Conservation (phyloP, 106 monocot species). For the Triglochin maritima region DNA sequence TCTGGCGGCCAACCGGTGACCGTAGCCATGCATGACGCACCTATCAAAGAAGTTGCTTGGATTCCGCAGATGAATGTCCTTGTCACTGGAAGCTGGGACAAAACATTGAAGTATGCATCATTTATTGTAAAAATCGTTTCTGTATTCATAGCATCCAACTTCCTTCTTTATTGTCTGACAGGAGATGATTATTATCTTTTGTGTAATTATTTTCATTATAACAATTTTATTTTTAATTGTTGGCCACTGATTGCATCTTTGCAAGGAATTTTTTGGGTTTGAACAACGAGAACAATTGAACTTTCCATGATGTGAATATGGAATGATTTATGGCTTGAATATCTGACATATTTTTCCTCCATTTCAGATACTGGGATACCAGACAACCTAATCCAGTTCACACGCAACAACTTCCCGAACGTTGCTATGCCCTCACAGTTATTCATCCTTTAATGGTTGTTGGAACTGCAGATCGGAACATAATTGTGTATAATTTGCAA, state of each 20-base stretch:
- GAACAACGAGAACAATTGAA: too few species aligned
- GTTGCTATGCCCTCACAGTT: conserved; percentile 78
- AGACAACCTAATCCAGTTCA: conserved; percentile 91
- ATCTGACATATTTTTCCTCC: not conserved
- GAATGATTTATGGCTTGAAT: not conserved
- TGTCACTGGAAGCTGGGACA: conserved; percentile 93
- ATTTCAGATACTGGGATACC: conserved; percentile 79
- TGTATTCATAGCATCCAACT: too few species aligned
- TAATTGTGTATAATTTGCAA: conserved; percentile 81
- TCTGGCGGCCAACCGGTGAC: conserved; percentile 80
- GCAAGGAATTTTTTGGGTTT: too few species aligned
- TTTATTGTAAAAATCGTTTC: too few species aligned
- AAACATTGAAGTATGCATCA: conserved; percentile 54
- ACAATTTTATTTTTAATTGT: too few species aligned
- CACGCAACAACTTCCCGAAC: conserved; percentile 87
- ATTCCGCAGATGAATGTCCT: conserved; percentile 78
- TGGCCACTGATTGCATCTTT: too few species aligned
- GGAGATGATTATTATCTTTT: too few species aligned
- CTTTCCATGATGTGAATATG: not conserved
- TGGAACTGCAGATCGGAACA: conserved; percentile 79
- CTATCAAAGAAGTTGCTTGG: conserved; percentile 83
- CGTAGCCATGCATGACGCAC: conserved; percentile 88
- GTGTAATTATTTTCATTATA: too few species aligned
- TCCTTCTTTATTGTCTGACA: too few species aligned
- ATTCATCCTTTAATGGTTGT: conserved; percentile 85